phyloP scores from a whole-genome alignment of 306 rosid genomes.

The Lathyrus aphaca region DNA sequence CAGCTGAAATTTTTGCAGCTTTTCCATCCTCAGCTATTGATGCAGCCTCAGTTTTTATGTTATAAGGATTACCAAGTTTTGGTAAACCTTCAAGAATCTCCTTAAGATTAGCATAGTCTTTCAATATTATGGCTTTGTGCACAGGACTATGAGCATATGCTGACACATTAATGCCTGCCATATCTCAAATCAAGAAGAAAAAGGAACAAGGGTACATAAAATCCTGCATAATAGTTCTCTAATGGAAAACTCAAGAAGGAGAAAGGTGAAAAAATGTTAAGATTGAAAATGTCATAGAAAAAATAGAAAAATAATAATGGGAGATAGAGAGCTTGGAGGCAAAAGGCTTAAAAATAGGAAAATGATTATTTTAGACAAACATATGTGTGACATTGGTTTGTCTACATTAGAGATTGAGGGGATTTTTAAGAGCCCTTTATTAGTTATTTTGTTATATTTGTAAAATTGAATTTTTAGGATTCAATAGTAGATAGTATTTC shows the following conservation, averaged over 20 bases:
- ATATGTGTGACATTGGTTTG: slow-evolving; percentile 27
- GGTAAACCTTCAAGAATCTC: slow-evolving; percentile 62
- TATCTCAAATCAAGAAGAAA: slow-evolving; percentile 42
- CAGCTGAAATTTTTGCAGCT: slow-evolving; percentile 63
- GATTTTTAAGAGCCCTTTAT: neutral
- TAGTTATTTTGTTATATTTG: too few species aligned
- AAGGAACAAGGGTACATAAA: slow-evolving; percentile 26
- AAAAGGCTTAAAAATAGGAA: slow-evolving; percentile 25
- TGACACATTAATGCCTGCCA: slow-evolving; percentile 73
- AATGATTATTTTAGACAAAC: slow-evolving; percentile 14
- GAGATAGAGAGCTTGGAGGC: slow-evolving; percentile 15
- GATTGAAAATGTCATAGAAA: slow-evolving; percentile 33
- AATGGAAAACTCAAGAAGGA: slow-evolving; percentile 9
- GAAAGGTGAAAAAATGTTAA: slow-evolving; percentile 6
- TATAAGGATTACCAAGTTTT: slow-evolving; percentile 56
- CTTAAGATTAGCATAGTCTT: slow-evolving; percentile 65
- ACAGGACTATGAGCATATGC: slow-evolving; percentile 76
- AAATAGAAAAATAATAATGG: slow-evolving; percentile 38
- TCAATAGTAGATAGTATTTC: too few species aligned
- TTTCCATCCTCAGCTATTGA: slow-evolving; percentile 82
- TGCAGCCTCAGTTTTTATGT: slow-evolving; percentile 63
- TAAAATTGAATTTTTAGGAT: too few species aligned
- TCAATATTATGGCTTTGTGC: slow-evolving; percentile 68
- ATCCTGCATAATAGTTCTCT: slow-evolving; percentile 25
- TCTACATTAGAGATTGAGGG: slow-evolving; percentile 1